Percentiles rank a stretch among this genome's conserved stretches.
phyloP scores from a whole-genome alignment of 495 filamentous ascomycete species.

The Tirmania nivea region DNA sequence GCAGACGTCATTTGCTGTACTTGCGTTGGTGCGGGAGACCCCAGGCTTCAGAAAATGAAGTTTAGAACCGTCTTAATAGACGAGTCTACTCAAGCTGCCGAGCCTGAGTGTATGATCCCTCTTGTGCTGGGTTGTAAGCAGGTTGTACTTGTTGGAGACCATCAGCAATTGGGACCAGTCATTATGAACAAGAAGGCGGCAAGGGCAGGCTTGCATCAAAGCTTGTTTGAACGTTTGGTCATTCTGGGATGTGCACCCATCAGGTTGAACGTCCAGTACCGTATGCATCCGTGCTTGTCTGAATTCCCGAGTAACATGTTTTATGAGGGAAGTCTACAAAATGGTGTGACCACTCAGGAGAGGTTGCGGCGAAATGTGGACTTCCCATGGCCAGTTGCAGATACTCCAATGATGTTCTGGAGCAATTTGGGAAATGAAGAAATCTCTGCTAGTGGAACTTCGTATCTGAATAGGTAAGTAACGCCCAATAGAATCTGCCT shows the following conservation, averaged over 20 bases:
- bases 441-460: conserved; percentile 92
- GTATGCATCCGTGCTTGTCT: conserved; percentile 96
- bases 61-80: conserved; percentile 97
- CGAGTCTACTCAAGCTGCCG: conserved; percentile 95
- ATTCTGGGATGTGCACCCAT: conserved; percentile 83
- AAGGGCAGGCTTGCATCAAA: conserved; percentile 92
- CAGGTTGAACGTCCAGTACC: conserved; percentile 90
- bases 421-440: conserved; percentile 94
- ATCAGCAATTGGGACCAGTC: conserved; percentile 93
- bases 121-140: conserved; percentile 96
- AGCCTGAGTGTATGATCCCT: conserved; percentile 98
- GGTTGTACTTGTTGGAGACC: conserved; percentile 90
- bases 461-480: conserved; percentile 52
- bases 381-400: conserved; percentile 90
- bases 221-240: conserved; percentile 89
- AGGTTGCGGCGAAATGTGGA: conserved; percentile 83
- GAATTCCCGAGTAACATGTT: conserved; percentile 99
- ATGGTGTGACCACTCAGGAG: conserved; percentile 79
- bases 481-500: neutral
- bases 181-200: conserved; percentile 99
- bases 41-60: conserved; percentile 82
- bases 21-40: conserved; percentile 93
- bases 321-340: conserved; percentile 93
- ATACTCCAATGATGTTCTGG: conserved; percentile 99
- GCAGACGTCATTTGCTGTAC: conserved; percentile 99